A percentile compares a stretch with the other conserved stretches of the same genome.
Evolutionary conservation across 164 flowering plant species (phyloP).

Genomic region (Liquidambar formosana): DNA sequence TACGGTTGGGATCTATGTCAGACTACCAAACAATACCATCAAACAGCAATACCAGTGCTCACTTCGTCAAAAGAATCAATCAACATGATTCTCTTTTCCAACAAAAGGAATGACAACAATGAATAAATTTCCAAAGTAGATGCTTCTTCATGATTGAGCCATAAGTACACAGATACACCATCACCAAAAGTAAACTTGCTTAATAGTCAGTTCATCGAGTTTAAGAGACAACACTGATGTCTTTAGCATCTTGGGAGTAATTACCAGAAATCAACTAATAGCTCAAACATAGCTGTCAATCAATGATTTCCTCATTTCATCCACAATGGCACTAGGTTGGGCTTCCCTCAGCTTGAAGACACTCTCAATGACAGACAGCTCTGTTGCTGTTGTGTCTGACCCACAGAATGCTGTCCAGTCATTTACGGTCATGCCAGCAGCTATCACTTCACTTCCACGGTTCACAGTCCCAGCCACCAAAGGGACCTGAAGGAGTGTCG

Average conservation of each 20-base stretch:
- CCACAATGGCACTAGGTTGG: slow-evolving; percentile 75
- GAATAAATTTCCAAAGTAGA: too few relatives aligned
- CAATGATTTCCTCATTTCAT: slow-evolving; percentile 90
- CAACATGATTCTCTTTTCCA: too few relatives aligned
- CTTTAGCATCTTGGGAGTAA: background rate
- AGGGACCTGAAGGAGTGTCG: slow-evolving; percentile 95
- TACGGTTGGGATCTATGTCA: too few relatives aligned
- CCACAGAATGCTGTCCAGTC: slow-evolving; percentile 98
- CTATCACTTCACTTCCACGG: slow-evolving; percentile 90
- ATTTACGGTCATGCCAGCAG: slow-evolving; percentile 79
- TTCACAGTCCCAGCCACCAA: slow-evolving; percentile 93
- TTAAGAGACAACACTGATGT: background rate
- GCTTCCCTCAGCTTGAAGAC: slow-evolving; percentile 93
- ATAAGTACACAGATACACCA: background rate
- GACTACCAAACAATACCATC: too few relatives aligned
- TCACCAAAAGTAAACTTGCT: background rate
- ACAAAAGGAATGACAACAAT: too few relatives aligned
- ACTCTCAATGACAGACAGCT: slow-evolving; percentile 85
- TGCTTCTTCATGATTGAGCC: too few relatives aligned
- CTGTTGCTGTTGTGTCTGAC: slow-evolving; percentile 93
- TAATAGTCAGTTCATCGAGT: background rate
- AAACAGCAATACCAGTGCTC: too few relatives aligned
- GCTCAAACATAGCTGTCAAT: slow-evolving; percentile 60
- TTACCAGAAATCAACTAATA: background rate
- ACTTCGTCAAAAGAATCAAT: too few relatives aligned